These are phyloP conservation scores for Venturia carpophila DNA, from an alignment of 2,329 filamentous ascomycete species.

Conservation along the genomic window DNA sequence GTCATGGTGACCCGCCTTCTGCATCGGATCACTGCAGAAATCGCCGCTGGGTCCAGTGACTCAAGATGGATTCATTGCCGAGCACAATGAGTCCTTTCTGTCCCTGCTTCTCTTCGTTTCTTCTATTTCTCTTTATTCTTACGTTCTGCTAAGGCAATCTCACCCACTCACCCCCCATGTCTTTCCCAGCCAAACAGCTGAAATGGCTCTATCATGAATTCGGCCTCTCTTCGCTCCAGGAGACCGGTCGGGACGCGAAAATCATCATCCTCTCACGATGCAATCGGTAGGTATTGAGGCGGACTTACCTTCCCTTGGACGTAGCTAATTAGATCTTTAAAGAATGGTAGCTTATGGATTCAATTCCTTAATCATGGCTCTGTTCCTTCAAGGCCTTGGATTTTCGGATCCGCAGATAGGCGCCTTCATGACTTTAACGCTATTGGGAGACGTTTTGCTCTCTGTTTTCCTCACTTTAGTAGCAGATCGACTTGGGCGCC, in stretches of 20 bases:
- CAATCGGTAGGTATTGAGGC: conserved; percentile 22
- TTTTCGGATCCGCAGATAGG: conserved; percentile 33
- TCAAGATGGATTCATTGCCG: not conserved
- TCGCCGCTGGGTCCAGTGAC: not conserved
- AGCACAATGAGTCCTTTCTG: not conserved
- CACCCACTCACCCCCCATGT: not conserved
- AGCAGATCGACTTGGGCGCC: conserved; percentile 31
- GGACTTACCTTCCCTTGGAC: no score
- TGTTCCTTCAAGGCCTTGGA: conserved; percentile 30
- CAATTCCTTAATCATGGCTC: conserved; percentile 30
- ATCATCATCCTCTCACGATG: conserved; percentile 31
- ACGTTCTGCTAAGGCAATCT: not conserved
- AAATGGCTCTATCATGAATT: conserved; percentile 21
- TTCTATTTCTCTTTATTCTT: not conserved
- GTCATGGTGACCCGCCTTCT: not conserved
- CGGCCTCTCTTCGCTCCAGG: conserved; percentile 17
- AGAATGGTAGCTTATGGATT: conserved; percentile 31
- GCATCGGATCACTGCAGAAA: not conserved
- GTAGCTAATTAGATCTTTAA: no score
- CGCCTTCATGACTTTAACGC: conserved; percentile 35
- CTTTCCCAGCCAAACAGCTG: conserved; percentile 8
- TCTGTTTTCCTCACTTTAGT: conserved; percentile 32
- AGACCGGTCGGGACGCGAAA: conserved; percentile 18
- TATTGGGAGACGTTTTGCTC: conserved; percentile 33
- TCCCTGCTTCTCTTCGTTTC: not conserved